These are phyloP conservation scores for Russula brevipes DNA, from an alignment of 768 basidiomycete genomes.

Conservation along the genomic window DNA sequence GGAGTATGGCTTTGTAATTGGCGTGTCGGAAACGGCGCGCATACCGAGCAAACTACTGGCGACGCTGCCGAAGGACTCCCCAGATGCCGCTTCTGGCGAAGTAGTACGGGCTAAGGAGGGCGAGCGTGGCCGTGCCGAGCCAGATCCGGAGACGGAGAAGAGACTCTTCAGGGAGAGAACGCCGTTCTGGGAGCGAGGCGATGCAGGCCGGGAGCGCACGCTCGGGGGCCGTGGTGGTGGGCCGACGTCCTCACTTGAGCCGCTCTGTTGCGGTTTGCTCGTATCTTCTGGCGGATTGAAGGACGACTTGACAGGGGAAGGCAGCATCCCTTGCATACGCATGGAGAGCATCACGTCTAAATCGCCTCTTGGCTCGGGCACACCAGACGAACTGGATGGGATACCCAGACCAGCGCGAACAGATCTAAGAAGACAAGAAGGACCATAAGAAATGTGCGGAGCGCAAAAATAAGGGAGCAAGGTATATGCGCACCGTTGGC, in stretches of 20 bases:
- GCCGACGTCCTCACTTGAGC: slow-evolving; percentile 3
- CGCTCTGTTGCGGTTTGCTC: slow-evolving; percentile 1
- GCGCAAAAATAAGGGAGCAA: background rate
- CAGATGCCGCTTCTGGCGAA: slow-evolving; percentile 33
- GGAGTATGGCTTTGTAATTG: slow-evolving; percentile 27
- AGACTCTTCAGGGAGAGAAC: slow-evolving; percentile 59
- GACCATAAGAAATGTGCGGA: slow-evolving; percentile 4
- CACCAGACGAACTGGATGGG: slow-evolving; percentile 38
- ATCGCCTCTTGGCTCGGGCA: slow-evolving; percentile 66
- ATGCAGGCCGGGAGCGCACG: slow-evolving; percentile 27
- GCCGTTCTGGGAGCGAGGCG: slow-evolving; percentile 30
- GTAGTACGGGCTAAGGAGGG: slow-evolving; percentile 39
- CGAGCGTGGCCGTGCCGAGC: slow-evolving; percentile 49
- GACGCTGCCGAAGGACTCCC: slow-evolving; percentile 55
- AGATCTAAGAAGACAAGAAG: slow-evolving; percentile 42
- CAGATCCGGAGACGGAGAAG: slow-evolving; percentile 41
- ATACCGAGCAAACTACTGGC: slow-evolving; percentile 52
- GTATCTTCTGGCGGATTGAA: slow-evolving; percentile 18
- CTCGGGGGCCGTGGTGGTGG: slow-evolving; percentile 29
- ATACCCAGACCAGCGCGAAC: slow-evolving; percentile 61
- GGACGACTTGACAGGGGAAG: slow-evolving; percentile 29
- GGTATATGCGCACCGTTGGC: slow-evolving; percentile 50
- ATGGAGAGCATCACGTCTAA: slow-evolving; percentile 82
- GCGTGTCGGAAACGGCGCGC: slow-evolving; percentile 34
- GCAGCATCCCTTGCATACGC: slow-evolving; percentile 58